Evolutionary conservation across 1,284 basidiomycete genomes (phyloP), one percentile per base, ranked within the genome.

Genomic region (Ganoderma lucidum): DNA sequence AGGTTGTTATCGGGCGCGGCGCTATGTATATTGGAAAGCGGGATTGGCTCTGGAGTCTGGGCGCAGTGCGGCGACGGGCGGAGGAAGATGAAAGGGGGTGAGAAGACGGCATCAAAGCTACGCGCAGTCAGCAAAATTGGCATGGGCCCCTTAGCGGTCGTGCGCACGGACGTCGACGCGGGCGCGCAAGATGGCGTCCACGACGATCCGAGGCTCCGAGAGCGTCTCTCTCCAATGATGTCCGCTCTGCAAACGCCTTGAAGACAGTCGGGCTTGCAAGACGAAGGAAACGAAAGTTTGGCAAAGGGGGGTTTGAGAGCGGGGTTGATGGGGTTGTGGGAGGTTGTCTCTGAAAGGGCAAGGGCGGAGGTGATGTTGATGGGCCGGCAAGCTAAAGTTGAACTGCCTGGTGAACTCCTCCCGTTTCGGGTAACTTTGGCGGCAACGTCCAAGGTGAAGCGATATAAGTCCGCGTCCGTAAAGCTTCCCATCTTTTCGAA

Each of bases 391-490:
- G 68, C 58, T 59, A 70, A 66, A 68, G 42, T 51, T n/a, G n/a
- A n/a, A n/a, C n/a, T 64, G 1, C 44, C 67, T 64, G 63, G 63
- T 63, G 64, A 66, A 58, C 37, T 61, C 60, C 63, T 56, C 48
- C 65, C 61, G 48, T 67, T 67, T 73, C 69, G 41, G 63, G 71
- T 32, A 65, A 44, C 61, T 37, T 61, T 67, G 70, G 73, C 71
- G 70, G 71, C 72, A 71, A 64, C 66, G n/a, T 30, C 37, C 66
- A 28, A 61, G 59, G 19, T 65, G 53, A 71, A 71, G 75, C 75
- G 75, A 78, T 78, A 78, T 78, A 78, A 78, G 75, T 75, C 76
- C 76, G 75, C 72, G 63, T 66, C 51, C 68, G 62, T 62, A 56
- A 41, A 65, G 69, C 66, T 58, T 64, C 41, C 70, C 71, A 70